These are phyloP conservation scores for Irpex rosettiformis DNA, from an alignment of 1,284 basidiomycete genomes.

Conservation along the genomic window DNA sequence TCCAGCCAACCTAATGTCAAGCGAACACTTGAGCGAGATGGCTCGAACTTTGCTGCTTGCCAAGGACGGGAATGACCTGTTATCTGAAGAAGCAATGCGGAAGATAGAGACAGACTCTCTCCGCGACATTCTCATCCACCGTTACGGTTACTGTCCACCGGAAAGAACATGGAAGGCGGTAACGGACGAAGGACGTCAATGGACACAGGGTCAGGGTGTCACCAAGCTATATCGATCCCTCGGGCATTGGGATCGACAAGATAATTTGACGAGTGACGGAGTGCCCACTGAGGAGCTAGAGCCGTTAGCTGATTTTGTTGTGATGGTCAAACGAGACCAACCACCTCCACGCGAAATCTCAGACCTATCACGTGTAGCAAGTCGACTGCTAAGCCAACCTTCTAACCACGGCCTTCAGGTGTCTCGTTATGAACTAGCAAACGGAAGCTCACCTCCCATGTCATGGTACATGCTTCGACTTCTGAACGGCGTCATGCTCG, in stretches of 20 bases:
- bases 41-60: not conserved
- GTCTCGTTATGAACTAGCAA: not conserved
- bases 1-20: not conserved
- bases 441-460: not conserved
- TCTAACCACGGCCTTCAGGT: not conserved
- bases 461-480: not conserved
- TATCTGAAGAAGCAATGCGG: not conserved
- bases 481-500: not conserved
- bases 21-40: not conserved
- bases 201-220: not conserved
- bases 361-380: not conserved
- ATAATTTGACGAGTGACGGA: not conserved
- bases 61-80: not conserved
- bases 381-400: not conserved
- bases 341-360: not conserved
- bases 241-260: not conserved
- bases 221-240: not conserved
- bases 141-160: not conserved
- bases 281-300: not conserved
- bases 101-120: not conserved
- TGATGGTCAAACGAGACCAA: not conserved
- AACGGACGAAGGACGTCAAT: not conserved
- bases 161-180: not conserved
- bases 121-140: not conserved
- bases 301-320: not conserved